phyloP scores from a whole-genome alignment of 2,329 filamentous ascomycete species.

The Dryadomyces sulphureus region DNA sequence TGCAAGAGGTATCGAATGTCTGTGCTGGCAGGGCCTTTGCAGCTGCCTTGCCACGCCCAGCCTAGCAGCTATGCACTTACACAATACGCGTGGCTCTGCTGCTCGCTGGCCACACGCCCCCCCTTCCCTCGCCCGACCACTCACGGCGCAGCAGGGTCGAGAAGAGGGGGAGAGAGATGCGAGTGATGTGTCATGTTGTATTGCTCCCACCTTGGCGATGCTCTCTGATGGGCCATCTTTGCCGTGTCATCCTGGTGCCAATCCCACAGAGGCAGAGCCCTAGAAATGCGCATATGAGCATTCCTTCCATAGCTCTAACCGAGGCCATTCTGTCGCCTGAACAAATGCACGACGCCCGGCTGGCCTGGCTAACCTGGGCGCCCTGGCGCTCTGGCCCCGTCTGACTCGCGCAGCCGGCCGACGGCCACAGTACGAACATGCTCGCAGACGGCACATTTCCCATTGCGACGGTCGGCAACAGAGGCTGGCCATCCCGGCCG shows the following conservation, averaged over 20 bases:
- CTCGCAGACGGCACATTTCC: no score
- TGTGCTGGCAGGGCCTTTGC: no score
- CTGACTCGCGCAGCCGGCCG: not conserved
- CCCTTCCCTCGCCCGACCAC: not conserved
- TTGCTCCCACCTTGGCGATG: not conserved
- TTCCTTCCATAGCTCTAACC: not conserved
- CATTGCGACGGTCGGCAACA: no score
- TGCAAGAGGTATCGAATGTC: no score
- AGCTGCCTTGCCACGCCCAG: no score
- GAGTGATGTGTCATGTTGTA: not conserved
- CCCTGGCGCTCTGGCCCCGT: not conserved
- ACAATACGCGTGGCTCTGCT: no score
- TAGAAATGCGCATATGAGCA: not conserved
- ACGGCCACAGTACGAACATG: not conserved
- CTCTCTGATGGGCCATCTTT: not conserved
- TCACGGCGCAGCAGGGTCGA: not conserved
- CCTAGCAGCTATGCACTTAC: no score
- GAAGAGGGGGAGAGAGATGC: not conserved
- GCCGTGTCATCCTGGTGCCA: not conserved
- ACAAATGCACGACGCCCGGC: not conserved
- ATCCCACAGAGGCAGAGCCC: not conserved
- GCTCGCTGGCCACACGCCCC: not conserved
- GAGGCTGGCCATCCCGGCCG: not conserved
- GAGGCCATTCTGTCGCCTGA: not conserved
- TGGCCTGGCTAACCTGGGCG: not conserved